phyloP scores from a whole-genome alignment of 2,329 filamentous ascomycete species.

The Trichoderma afroharzianum region DNA sequence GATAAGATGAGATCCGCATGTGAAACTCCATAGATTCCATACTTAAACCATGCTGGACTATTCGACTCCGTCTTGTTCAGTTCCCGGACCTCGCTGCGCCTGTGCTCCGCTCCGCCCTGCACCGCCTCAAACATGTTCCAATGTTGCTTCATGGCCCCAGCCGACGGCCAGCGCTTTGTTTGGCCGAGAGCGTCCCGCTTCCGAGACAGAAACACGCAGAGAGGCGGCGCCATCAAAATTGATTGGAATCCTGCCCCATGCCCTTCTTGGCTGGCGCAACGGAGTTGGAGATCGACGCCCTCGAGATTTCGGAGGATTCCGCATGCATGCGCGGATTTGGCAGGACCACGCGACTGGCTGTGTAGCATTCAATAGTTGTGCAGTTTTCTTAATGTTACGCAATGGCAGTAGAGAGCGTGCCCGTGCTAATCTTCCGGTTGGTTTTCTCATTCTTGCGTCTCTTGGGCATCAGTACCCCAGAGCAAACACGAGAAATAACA shows the following conservation, averaged over 20 bases:
- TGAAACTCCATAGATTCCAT: background rate
- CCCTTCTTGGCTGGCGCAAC: background rate
- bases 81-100: background rate
- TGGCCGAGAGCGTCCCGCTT: slow-evolving; percentile 2
- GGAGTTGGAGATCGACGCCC: background rate
- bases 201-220: background rate
- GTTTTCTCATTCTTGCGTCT: background rate
- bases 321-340: background rate
- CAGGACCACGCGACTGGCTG: background rate
- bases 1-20: background rate
- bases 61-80: background rate
- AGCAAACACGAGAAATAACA: background rate
- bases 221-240: background rate
- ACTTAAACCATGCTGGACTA: background rate
- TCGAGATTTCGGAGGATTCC: background rate
- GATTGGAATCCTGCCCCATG: background rate
- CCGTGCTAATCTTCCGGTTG: background rate
- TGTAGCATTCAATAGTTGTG: background rate
- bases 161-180: background rate
- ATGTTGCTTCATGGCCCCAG: background rate
- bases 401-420: background rate
- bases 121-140: slow-evolving; percentile 8
- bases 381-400: background rate
- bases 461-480: background rate
- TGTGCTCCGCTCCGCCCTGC: background rate